These are phyloP conservation scores for Cicer judaicum DNA, from an alignment of 306 rosid genomes.

Conservation along the genomic window DNA sequence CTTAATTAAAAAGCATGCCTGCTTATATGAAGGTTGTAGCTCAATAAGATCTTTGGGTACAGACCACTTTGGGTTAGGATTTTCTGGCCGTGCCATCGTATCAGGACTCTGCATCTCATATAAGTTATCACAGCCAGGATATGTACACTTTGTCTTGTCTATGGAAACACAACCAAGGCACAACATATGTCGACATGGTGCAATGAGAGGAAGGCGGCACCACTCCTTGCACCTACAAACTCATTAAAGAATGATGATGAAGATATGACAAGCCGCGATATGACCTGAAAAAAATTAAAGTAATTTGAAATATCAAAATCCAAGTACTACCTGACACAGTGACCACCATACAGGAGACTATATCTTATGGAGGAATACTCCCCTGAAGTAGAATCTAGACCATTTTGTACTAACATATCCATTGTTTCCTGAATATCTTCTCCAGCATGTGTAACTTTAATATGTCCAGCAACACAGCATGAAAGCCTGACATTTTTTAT, in stretches of 20 bases:
- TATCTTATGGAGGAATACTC: conserved; percentile 76
- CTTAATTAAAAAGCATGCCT: conserved; percentile 58
- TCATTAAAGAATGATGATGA: conserved; percentile 23
- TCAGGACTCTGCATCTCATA: conserved; percentile 95
- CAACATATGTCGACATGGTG: conserved; percentile 89
- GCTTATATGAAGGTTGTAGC: conserved; percentile 96
- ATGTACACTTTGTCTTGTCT: conserved; percentile 82
- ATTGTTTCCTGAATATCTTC: conserved; percentile 98
- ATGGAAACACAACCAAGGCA: conserved; percentile 92
- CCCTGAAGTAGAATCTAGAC: conserved; percentile 70
- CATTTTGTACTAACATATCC: conserved; percentile 79
- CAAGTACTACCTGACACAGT: conserved; percentile 72
- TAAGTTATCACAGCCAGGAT: conserved; percentile 77
- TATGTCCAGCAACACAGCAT: conserved; percentile 97
- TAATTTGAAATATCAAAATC: conserved; percentile 41
- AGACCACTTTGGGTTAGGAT: conserved; percentile 95
- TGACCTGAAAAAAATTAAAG: conserved; percentile 11
- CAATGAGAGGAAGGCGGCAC: conserved; percentile 95
- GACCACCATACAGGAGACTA: conserved; percentile 75
- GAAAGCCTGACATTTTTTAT: conserved; percentile 86
- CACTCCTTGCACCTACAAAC: conserved; percentile 78
- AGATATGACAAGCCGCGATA: conserved; percentile 24
- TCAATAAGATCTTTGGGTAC: conserved; percentile 98
- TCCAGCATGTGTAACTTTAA: conserved; percentile 93
- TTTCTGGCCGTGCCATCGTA: conserved; percentile 81